Evolutionary conservation across 441 rosid species (phyloP), one percentile per base, ranked within the genome.

Genomic region (Biscutella laevigata): DNA sequence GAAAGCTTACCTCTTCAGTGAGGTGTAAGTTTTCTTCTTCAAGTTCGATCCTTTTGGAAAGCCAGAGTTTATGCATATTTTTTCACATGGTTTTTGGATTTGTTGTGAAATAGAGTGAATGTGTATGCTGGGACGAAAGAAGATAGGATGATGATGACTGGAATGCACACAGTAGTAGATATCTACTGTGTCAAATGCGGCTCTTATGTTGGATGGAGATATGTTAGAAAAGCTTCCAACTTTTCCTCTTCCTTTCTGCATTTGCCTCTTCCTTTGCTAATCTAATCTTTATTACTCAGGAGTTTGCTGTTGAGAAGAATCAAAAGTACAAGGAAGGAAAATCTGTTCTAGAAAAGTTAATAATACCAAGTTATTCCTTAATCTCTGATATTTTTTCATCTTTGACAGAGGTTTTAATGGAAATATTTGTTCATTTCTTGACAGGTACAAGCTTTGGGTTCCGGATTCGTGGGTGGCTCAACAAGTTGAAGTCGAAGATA

Each of bases 311-410:
- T 32, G 95, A 88, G 43, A 80, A 76, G 84, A 48, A 7, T 71
- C 97, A 89, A 76, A 91, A 88, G 80, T 91, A 91, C 84, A 91
- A 91, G 81, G 98, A 91, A 80, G 98, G 98, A 35, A 91, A 91
- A 75, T 91, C 89, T 0, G 98, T 91, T 41, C 85, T 89, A 0
- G 98, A 88, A 73, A 80, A 87, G 98, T 85, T n/a, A n/a, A n/a
- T 59, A 80, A 82, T 79, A 45, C 54, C 33, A 8, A 32, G 33
- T 14, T 7, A 1, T 21, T 13, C 8, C 12, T 6, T 3, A 5
- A 30, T 11, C 3, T 0, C 9, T 20, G 16, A 15, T 49, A 17
- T 41, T 32, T 36, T 15, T 41, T 13, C 6, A 14, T 16, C 44
- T 47, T 11, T 61, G 50, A 47, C 17, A 40, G 21, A 13, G 24